Evolutionary conservation across 2,329 filamentous ascomycete genomes (phyloP).

Genomic region (Cercospora citrullina): DNA sequence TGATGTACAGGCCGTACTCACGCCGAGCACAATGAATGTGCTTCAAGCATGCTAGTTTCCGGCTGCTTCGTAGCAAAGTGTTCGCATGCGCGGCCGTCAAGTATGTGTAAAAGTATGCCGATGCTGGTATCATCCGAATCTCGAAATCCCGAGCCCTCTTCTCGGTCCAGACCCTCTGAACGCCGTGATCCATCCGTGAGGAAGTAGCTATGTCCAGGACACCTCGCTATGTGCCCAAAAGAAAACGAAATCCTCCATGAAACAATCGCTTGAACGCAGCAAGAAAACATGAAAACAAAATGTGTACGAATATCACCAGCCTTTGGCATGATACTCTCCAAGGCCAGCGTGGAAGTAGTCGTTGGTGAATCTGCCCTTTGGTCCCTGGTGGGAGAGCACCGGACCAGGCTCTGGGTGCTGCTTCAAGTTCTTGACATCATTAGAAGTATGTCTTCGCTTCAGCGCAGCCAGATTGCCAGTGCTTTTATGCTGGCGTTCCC

Average conservation of each 20-base stretch:
- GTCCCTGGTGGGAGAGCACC: conserved; percentile 41
- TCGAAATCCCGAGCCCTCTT: conserved; percentile 14
- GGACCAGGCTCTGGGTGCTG: conserved; percentile 70
- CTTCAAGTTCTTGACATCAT: conserved; percentile 85
- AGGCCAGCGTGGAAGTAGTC: conserved; percentile 81
- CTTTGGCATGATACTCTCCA: conserved; percentile 81
- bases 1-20: conserved; percentile 25
- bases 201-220: conserved; percentile 11
- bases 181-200: conserved; percentile 21
- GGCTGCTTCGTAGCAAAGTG: conserved; percentile 18
- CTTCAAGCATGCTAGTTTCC: conserved; percentile 19
- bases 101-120: conserved; percentile 25
- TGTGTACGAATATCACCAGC: conserved; percentile 61
- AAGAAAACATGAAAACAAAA: conserved; percentile 22
- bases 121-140: conserved; percentile 32
- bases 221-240: conserved; percentile 8
- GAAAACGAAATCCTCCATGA: conserved; percentile 1
- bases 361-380: conserved; percentile 69
- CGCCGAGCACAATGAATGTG: conserved; percentile 24
- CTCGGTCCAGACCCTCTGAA: conserved; percentile 4
- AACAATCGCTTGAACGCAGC: conserved; percentile 34
- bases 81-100: conserved; percentile 22
- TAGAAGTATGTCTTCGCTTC: conserved; percentile 85
- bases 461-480: conserved; percentile 84
- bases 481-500: conserved; percentile 94